Conservation (phyloP, 495 filamentous ascomycete genomes). For the Letharia lupina region DNA sequence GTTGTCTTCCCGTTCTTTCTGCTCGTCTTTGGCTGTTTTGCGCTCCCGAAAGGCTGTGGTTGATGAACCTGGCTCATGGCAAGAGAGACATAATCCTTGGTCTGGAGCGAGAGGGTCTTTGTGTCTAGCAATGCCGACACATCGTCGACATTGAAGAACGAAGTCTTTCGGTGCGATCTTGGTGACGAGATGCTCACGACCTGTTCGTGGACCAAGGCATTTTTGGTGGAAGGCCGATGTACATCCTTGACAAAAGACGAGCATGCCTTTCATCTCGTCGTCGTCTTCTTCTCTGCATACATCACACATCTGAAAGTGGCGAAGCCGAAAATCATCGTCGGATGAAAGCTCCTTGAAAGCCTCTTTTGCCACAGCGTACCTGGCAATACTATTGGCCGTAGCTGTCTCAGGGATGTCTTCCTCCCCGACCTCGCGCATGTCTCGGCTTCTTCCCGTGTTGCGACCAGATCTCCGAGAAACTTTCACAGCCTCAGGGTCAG, state of each 20-base stretch:
- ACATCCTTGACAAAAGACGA: slow-evolving; percentile 90
- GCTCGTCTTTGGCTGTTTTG: slow-evolving; percentile 69
- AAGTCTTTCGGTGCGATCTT: slow-evolving; percentile 71
- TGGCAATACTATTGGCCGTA: slow-evolving; percentile 31
- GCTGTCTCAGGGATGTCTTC: slow-evolving; percentile 59
- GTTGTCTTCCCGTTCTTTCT: slow-evolving; percentile 69
- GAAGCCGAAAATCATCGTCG: slow-evolving; percentile 52
- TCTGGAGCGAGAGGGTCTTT: slow-evolving; percentile 63
- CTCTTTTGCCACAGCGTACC: slow-evolving; percentile 58
- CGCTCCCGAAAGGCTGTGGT: slow-evolving; percentile 61
- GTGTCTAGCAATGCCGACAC: slow-evolving; percentile 54
- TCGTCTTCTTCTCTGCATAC: slow-evolving; percentile 52
- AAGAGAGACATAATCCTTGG: slow-evolving; percentile 60
- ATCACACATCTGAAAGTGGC: slow-evolving; percentile 65
- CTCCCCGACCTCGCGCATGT: slow-evolving; percentile 56
- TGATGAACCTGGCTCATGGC: slow-evolving; percentile 50
- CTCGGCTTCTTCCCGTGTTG: slow-evolving; percentile 25
- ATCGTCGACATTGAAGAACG: slow-evolving; percentile 83
- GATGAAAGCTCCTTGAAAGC: slow-evolving; percentile 48
- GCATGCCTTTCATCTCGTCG: slow-evolving; percentile 46
- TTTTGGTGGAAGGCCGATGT: slow-evolving; percentile 68
- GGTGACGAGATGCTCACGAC: slow-evolving; percentile 85
- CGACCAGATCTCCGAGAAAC: slow-evolving; percentile 29
- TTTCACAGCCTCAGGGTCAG: neutral
- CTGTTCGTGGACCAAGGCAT: slow-evolving; percentile 67